Evolutionary conservation across 768 basidiomycete genomes (phyloP), one percentile per base, ranked within the genome.

Genomic region (Lactarius sp.): DNA sequence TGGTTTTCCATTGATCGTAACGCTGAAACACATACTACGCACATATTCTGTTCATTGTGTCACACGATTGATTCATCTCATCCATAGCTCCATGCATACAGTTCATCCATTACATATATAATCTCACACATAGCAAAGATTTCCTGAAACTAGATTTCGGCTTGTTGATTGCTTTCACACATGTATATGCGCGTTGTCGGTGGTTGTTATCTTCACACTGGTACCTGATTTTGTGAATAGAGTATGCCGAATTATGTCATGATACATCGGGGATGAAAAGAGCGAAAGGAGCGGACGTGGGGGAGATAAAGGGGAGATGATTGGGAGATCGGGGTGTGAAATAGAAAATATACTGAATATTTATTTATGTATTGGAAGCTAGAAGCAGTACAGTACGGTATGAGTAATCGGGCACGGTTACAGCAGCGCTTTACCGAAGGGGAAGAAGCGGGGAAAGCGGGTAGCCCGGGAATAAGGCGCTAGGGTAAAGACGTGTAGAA

Each of bases 41-140:
- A 27, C 18, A 36, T 18, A 18, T 37, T 47, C n/a, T n/a, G 36
- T 57, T 44, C n/a, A 18, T 20, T 13, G 42, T 34, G 31, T 22
- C 41, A n/a, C 2, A 22, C 20, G 34, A 58, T 58, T 49, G 46
- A 49, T 36, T 18, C 12, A 58, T 13, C 37, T 12, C 58, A 27
- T n/a, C 51, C 58, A 59, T 59, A 50, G 14, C 58, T 59, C 52
- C n/a, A 60, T 52, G 41, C 59, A 52, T 14, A 44, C 51, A 52
- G 39, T 3, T 27, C 31, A 52, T 27, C 13, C n/a, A 47, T 16
- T 49, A 58, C 22, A 59, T 39, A 60, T 42, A 57, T 47, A 36
- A 13, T 39, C 20, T 4, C 52, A 53, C n/a, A 37, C 13, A 37
- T 36, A 36, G 8, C 51, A 52, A 34, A 51, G 31, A 13, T 54